Evolutionary conservation across 345 rosid species (phyloP), one percentile per base, ranked within the genome.

Genomic region (Dipteronia sinensis): DNA sequence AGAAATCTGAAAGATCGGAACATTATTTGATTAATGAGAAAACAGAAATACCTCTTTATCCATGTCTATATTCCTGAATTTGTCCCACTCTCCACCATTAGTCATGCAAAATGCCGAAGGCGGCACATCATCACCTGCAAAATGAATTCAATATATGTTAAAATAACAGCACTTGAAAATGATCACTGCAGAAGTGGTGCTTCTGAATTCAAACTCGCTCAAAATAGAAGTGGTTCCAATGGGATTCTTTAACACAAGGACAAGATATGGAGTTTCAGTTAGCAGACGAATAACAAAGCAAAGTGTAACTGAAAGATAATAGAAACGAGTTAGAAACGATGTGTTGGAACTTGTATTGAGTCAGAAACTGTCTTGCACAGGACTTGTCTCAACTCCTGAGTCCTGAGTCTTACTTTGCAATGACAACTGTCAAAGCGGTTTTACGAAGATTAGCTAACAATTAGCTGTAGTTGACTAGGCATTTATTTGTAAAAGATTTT

Each of bases 1-100:
- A 74, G 71, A 68, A 47, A 38, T 22, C 63, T 49, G 20, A 81
- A 68, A 79, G 9, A 62, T 15, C 16, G 17, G 47, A 78, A 77
- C 65, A 73, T 51, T 62, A 44, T 67, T 58, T 66, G 42, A 42
- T 72, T 38, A 77, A 66, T 5, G 66, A 78, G 76, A 73, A 69
- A 82, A 76, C 17, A 82, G 71, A 78, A 65, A 62, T 47, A 93
- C 99, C 98, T 95, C 97, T 85, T 91, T 92, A 86, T 95, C 98
- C 98, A 95, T 95, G 88, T 95, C 99, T 84, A 95, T 92, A 86
- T 77, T 92, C 89, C 98, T 90, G 79, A 93, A 85, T 65, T 84
- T 92, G 86, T 93, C 99, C 99, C 99, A 95, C 76, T 92, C 99
- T 74, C 81, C 90, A 80, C 83, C 79, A 78, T 82, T 89, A 69